A percentile compares a stretch with the other conserved stretches of the same genome.
These are phyloP conservation scores for Cicer yamashitae DNA, from an alignment of 306 rosid genomes.

Conservation along the genomic window DNA sequence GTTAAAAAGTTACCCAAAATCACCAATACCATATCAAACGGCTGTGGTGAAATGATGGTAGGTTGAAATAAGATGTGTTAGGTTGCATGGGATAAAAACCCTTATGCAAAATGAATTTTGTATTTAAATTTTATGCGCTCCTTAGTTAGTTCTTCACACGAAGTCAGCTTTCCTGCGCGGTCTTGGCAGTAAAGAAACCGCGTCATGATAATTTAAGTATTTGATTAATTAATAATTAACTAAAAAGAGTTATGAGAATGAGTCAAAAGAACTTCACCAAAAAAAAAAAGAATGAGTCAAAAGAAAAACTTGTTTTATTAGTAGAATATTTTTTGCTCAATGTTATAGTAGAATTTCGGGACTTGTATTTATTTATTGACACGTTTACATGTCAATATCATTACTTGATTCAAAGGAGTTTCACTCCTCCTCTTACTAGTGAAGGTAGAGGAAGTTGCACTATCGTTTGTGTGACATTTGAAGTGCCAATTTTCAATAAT, in stretches of 20 bases:
- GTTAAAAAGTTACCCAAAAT: not conserved
- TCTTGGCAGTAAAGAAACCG: constrained; percentile 46
- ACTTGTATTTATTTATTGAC: not conserved
- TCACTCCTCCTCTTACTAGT: not conserved
- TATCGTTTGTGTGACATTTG: constrained; percentile 22
- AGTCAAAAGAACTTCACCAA: no score
- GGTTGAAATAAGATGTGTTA: not conserved
- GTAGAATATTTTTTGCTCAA: no score
- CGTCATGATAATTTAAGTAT: constrained; percentile 31
- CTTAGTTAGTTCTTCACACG: not conserved
- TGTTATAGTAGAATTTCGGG: no score
- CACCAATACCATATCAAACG: not conserved
- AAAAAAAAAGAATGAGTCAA: no score
- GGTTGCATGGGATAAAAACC: not conserved
- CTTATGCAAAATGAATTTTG: not conserved
- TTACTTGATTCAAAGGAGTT: not conserved
- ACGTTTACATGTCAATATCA: not conserved
- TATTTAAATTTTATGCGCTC: not conserved
- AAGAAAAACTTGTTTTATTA: no score
- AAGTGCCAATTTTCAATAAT: constrained; percentile 16
- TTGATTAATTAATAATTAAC: not conserved
- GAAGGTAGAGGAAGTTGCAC: constrained; percentile 27
- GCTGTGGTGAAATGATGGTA: not conserved
- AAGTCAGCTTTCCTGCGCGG: constrained; percentile 54
- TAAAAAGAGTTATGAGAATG: no score